Percentiles rank a stretch among this genome's conserved stretches.
Evolutionary conservation across 805 yeast genomes (phyloP).

Genomic region (Osmozyma mogii): DNA sequence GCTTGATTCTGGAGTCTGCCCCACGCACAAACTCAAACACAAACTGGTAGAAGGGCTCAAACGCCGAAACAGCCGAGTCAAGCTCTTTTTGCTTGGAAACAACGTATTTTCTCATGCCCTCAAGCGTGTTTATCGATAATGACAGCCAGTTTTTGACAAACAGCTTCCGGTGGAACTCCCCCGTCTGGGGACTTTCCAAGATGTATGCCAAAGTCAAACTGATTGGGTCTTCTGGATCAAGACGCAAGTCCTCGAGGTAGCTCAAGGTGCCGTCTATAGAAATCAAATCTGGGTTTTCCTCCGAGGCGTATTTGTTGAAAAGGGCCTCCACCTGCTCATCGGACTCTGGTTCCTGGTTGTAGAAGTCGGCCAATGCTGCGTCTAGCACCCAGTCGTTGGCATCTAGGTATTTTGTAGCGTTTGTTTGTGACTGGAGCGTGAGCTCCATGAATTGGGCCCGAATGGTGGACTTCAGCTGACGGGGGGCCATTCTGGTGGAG

Average conservation of each 20-base stretch:
- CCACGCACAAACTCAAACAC: conserved; percentile 63
- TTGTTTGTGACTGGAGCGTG: background rate
- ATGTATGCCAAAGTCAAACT: conserved; percentile 66
- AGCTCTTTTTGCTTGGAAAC: conserved; percentile 3
- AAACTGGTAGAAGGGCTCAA: conserved; percentile 58
- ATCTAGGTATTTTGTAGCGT: background rate
- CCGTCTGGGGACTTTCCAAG: conserved; percentile 59
- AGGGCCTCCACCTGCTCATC: conserved; percentile 16
- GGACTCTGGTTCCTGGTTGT: conserved; percentile 1
- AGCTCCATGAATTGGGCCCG: background rate
- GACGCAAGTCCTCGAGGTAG: conserved; percentile 58
- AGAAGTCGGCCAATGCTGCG: background rate
- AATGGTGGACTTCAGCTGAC: no score
- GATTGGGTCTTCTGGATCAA: conserved; percentile 66
- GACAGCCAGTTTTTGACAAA: conserved; percentile 56
- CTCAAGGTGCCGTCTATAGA: conserved; percentile 73
- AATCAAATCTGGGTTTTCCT: conserved; percentile 32
- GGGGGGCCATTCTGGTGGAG: background rate
- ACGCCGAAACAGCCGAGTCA: conserved; percentile 28
- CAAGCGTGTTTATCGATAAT: conserved; percentile 21
- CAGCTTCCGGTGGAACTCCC: conserved; percentile 42
- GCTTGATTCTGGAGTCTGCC: conserved; percentile 40
- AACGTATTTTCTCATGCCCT: conserved; percentile 38
- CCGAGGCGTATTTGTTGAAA: conserved; percentile 27
- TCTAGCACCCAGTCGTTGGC: no score